Evolutionary conservation across 2,329 filamentous ascomycete genomes (phyloP).

Genomic region (Calonectria pteridis): DNA sequence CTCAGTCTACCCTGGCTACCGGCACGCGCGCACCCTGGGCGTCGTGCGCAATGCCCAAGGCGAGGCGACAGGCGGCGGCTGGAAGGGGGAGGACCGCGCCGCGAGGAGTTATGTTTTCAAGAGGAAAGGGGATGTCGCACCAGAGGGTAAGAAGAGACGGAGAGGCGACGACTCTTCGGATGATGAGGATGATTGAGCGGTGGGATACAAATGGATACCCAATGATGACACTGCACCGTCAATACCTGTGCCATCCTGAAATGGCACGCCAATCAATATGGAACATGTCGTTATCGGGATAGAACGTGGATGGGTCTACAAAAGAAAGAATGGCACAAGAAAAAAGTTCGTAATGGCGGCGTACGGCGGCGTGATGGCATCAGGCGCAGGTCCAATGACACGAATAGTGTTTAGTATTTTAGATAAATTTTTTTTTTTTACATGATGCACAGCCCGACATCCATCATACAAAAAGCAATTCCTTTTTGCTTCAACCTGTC

Average conservation of each 20-base stretch:
- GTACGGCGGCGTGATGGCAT: constrained; percentile 21
- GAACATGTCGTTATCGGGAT: not conserved
- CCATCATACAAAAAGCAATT: not conserved
- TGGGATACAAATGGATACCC: not conserved
- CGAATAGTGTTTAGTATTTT: constrained; percentile 12
- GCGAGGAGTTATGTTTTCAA: constrained; percentile 74
- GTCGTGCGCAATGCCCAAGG: constrained; percentile 65
- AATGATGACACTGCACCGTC: too few relatives aligned
- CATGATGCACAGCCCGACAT: not conserved
- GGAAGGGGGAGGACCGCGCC: constrained; percentile 57
- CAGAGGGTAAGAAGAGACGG: constrained; percentile 46
- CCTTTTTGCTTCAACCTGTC: not conserved
- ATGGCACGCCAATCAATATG: not conserved
- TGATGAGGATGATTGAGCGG: constrained; percentile 44
- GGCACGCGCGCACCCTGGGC: constrained; percentile 79
- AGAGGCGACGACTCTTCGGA: constrained; percentile 50
- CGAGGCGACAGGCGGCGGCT: constrained; percentile 55
- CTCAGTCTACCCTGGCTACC: constrained; percentile 78
- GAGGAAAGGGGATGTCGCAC: constrained; percentile 64
- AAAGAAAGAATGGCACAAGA: not conserved
- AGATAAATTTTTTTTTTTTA: constrained; percentile 2
- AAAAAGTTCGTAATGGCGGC: constrained; percentile 7
- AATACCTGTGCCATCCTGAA: not conserved
- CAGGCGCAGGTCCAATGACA: not conserved
- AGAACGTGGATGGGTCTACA: not conserved